Percentiles rank a stretch among this genome's conserved stretches.
These are phyloP conservation scores for sunflower (Helianthus annuus) DNA, from an alignment of 129 eudicot species.

Conservation along the genomic window HanXRQr2.0-SUNRISE NC_035435.2:155579296-155579795, in stretches of 20 bases:
- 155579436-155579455: constrained; percentile 21
- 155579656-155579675: too few relatives aligned
- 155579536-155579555: not conserved
- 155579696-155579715: too few relatives aligned
- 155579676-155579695: too few relatives aligned
- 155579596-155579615: too few relatives aligned
- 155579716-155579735: too few relatives aligned
- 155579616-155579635: too few relatives aligned
- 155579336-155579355: constrained; percentile 19
- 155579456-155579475: constrained; percentile 13
- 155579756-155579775: too few relatives aligned
- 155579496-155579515: not conserved
- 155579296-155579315: constrained; percentile 52
- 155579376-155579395: constrained; percentile 16
- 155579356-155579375: constrained; percentile 17
- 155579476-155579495: constrained; percentile 7
- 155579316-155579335: constrained; percentile 52
- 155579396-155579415: constrained; percentile 17
- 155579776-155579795: too few relatives aligned
- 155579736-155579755: too few relatives aligned
- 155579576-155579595: too few relatives aligned
- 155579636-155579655: too few relatives aligned
- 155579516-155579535: not conserved
- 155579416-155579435: not conserved
- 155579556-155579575: too few relatives aligned